Evolutionary conservation across 441 rosid species (phyloP), one percentile per base, ranked within the genome.

Genomic region (Jatropha podagrica): DNA sequence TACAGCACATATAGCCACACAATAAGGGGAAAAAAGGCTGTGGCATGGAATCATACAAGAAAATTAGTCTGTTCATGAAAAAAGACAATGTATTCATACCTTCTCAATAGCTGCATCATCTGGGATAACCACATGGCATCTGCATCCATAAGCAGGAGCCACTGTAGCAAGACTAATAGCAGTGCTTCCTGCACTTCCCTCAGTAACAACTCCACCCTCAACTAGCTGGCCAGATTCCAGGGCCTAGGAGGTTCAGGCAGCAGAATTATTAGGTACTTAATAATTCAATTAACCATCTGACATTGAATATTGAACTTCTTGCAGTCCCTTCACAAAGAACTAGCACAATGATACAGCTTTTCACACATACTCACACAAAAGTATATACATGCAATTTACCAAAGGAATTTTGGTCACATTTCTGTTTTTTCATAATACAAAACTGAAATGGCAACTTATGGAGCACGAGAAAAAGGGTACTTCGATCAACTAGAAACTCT

Each of bases 181-280:
- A 37, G 99, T 95, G 83, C 99, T 95, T 60, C 99, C 99, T 0
- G 95, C 98, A 76, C 98, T 93, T 64, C 99, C 98, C 77, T 92
- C 98, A 0, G 93, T 93, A 17, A 95, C 97, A 48, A 93, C 87
- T 65, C 97, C 99, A 0, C 95, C 98, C 0, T 42, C 77, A 52
- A 64, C 75, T 26, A 94, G 87, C 86, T 85, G 75, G 76, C 94
- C 92, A 44, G 89, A 88, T 81, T 83, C 93, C 81, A 95, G 72
- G 76, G 97, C 99, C 98, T 95, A 41, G 55, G 10, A 20, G 8
- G 61, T 26, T 18, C 1, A 8, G 52, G 49, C 40, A 51, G 49
- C 37, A 44, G 48, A 44, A 44, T 49, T 20, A 23, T 44, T n/a
- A 13, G 42, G 37, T 51, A 64, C 27, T 55, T 1, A 38, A 70